phyloP scores from a whole-genome alignment of 2,329 filamentous ascomycete genomes.

The Anthostomella pinea region DNA sequence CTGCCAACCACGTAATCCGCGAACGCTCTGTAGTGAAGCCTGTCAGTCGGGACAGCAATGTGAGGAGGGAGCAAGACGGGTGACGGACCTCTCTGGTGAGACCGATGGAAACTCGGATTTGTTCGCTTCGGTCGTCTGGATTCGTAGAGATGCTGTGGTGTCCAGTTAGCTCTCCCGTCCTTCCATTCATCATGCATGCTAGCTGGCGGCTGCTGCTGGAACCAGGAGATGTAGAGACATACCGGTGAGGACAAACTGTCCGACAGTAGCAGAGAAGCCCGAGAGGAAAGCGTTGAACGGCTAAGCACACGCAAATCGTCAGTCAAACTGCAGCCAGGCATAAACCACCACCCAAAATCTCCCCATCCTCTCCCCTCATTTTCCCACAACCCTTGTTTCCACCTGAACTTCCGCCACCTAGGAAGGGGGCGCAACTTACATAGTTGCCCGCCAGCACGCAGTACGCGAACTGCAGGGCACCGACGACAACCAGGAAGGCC shows the following conservation, averaged over 20 bases:
- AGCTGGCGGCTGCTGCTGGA: not conserved
- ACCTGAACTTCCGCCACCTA: no score
- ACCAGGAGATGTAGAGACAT: slow-evolving; percentile 34
- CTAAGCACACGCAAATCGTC: slow-evolving; percentile 56
- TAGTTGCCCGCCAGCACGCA: slow-evolving; percentile 91
- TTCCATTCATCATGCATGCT: not conserved
- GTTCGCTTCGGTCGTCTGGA: slow-evolving; percentile 86
- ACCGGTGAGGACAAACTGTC: slow-evolving; percentile 95
- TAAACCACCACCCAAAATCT: no score
- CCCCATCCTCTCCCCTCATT: no score
- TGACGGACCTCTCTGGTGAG: slow-evolving; percentile 71
- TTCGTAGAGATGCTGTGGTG: slow-evolving; percentile 66
- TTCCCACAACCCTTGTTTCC: no score
- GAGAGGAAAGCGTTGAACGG: slow-evolving; percentile 98
- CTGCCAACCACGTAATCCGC: slow-evolving; percentile 95
- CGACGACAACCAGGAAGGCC: slow-evolving; percentile 79
- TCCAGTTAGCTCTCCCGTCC: slow-evolving; percentile 9
- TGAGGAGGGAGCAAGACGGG: not conserved
- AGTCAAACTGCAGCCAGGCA: no score
- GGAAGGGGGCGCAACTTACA: slow-evolving; percentile 53
- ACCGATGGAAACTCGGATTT: slow-evolving; percentile 72
- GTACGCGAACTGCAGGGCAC: slow-evolving; percentile 89
- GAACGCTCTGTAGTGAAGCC: slow-evolving; percentile 68
- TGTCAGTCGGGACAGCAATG: slow-evolving; percentile 1
- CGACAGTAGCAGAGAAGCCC: slow-evolving; percentile 90